Percentiles rank a stretch among this genome's conserved stretches.
phyloP scores from a whole-genome alignment of 2,329 filamentous ascomycete species.

The Balansia obtecta region DNA sequence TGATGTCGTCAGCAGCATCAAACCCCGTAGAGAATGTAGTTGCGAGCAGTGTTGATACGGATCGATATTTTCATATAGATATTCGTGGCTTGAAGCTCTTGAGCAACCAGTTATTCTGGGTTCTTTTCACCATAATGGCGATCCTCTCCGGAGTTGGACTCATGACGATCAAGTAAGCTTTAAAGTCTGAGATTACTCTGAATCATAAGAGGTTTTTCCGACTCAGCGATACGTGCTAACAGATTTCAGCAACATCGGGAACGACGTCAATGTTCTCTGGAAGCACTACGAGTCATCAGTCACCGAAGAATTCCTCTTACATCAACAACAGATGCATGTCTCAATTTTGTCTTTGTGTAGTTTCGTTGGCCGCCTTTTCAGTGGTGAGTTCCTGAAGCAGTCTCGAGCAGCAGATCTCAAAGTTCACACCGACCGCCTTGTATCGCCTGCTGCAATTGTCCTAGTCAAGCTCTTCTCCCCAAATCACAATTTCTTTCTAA shows the following conservation, averaged over 20 bases:
- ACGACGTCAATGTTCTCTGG: constrained; percentile 81
- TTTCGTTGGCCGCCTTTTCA: constrained; percentile 68
- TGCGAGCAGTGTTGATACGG: constrained; percentile 53
- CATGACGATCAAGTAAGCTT: constrained; percentile 93
- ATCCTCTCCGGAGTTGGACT: constrained; percentile 86
- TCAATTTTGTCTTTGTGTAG: constrained; percentile 85
- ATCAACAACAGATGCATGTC: constrained; percentile 81
- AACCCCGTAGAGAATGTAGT: constrained; percentile 37
- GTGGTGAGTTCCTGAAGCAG: constrained; percentile 38
- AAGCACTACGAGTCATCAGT: constrained; percentile 66
- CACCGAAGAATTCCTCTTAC: constrained; percentile 60
- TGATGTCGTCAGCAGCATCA: constrained; percentile 57
- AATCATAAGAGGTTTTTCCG: neutral
- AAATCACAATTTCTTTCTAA: neutral
- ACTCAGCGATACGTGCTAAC: neutral
- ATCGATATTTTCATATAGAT: constrained; percentile 74
- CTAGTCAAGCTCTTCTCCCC: too few species aligned
- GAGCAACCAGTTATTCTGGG: constrained; percentile 71
- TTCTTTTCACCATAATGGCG: constrained; percentile 75
- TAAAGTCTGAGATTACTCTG: neutral
- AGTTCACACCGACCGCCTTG: neutral
- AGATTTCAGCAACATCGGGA: constrained; percentile 72
- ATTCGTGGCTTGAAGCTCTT: constrained; percentile 74
- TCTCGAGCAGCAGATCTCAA: neutral
- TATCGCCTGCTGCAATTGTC: neutral